A percentile compares a stretch with the other conserved stretches of the same genome.
phyloP scores from a whole-genome alignment of 805 yeast species.

The Spathaspora boniae region DNA sequence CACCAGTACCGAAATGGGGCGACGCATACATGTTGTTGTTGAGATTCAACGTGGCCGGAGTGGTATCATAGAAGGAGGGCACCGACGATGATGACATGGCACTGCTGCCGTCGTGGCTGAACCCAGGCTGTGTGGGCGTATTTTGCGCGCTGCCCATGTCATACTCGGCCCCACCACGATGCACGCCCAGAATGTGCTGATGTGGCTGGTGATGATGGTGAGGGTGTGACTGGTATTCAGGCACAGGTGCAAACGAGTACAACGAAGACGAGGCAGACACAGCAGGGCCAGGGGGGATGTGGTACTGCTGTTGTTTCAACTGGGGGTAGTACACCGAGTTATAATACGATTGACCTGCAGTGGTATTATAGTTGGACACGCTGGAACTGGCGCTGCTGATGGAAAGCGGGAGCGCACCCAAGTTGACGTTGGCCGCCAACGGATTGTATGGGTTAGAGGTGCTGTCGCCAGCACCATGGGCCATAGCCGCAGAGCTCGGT shows the following conservation, averaged over 20 bases:
- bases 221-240: too few relatives aligned
- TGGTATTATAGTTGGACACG: slow-evolving; percentile 4
- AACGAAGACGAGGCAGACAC: slow-evolving; percentile 7
- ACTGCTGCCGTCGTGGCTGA: too few relatives aligned
- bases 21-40: not conserved
- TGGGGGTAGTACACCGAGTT: slow-evolving; percentile 1
- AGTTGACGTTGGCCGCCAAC: slow-evolving; percentile 8
- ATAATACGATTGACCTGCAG: slow-evolving; percentile 8
- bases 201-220: not conserved
- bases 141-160: slow-evolving; percentile 1
- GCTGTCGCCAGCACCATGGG: too few relatives aligned
- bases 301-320: slow-evolving; percentile 1
- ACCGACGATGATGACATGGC: slow-evolving; percentile 8
- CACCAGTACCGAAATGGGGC: not conserved
- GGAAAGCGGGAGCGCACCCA: slow-evolving; percentile 5
- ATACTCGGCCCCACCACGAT: not conserved
- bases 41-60: slow-evolving; percentile 5
- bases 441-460: too few relatives aligned
- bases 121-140: slow-evolving; percentile 4
- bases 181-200: not conserved
- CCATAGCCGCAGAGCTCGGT: too few relatives aligned
- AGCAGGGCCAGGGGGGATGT: slow-evolving; percentile 5
- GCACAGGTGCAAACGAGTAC: slow-evolving; percentile 6
- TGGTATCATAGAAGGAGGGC: slow-evolving; percentile 8
- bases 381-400: not conserved